A percentile compares a stretch with the other conserved stretches of the same genome.
These are phyloP conservation scores for Mortierella sp. DNA, from an alignment of 371 early-diverging fungal species.

Conservation along the genomic window DNA sequence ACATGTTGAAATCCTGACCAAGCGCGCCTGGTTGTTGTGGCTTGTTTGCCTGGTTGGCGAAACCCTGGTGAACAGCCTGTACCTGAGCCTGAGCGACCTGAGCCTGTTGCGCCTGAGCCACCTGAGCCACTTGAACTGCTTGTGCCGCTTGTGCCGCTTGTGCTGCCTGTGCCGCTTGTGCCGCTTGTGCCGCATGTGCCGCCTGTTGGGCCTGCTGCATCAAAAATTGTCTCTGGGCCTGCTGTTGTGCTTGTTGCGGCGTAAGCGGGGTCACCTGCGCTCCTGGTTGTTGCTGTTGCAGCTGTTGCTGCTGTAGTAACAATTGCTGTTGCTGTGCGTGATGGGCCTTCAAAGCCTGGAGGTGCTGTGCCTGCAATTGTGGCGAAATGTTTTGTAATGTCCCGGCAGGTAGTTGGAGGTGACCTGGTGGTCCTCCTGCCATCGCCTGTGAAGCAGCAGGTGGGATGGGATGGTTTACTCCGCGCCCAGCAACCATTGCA, in stretches of 20 bases:
- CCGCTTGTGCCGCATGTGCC: neutral
- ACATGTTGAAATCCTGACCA: slow-evolving; percentile 42
- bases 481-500: slow-evolving; percentile 10
- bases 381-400: slow-evolving; percentile 12
- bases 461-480: slow-evolving; percentile 12
- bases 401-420: neutral
- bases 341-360: slow-evolving; percentile 25
- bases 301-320: slow-evolving; percentile 42
- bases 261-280: slow-evolving; percentile 29
- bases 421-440: neutral
- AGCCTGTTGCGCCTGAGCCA: neutral
- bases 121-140: neutral
- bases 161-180: neutral
- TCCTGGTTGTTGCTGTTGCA: slow-evolving; percentile 29
- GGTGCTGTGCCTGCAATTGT: slow-evolving; percentile 11
- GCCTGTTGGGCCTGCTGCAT: neutral
- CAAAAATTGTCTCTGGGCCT: slow-evolving; percentile 6
- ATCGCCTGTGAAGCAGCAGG: neutral
- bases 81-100: neutral
- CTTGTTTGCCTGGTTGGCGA: slow-evolving; percentile 22
- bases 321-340: slow-evolving; percentile 34
- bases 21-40: slow-evolving; percentile 16
- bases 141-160: neutral
- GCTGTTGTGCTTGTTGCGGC: slow-evolving; percentile 30
- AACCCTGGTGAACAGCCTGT: neutral